A percentile compares a stretch with the other conserved stretches of the same genome.
phyloP scores from a whole-genome alignment of 768 basidiomycete species.

The Rhodotorula paludigena region DNA sequence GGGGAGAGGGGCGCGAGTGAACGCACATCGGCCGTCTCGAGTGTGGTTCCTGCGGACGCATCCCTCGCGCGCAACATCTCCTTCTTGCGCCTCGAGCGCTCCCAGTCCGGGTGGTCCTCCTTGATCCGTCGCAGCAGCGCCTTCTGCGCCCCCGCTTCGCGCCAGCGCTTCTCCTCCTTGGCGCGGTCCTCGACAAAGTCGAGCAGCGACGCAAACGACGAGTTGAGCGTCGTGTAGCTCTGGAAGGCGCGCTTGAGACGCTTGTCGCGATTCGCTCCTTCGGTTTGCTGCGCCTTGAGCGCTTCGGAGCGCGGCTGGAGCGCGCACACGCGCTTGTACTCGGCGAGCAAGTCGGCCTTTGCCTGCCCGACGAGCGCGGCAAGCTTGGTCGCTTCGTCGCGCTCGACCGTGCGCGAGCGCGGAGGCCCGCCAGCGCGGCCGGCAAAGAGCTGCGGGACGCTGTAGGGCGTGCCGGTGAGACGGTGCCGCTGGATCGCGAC shows the following conservation, averaged over 20 bases:
- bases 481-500: slow-evolving; percentile 5
- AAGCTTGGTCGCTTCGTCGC: neutral
- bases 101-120: slow-evolving; percentile 10
- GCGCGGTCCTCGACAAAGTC: slow-evolving; percentile 26
- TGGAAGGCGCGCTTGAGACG: neutral
- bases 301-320: neutral
- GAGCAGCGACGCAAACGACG: slow-evolving; percentile 4
- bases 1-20: neutral
- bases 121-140: neutral
- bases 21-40: slow-evolving; percentile 9
- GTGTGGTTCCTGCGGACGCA: neutral
- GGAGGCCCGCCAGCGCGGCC: neutral
- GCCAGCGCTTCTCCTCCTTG: slow-evolving; percentile 3
- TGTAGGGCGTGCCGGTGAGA: slow-evolving; percentile 5
- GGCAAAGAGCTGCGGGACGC: too few species aligned
- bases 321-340: slow-evolving; percentile 3
- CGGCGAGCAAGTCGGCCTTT: neutral
- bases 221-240: neutral
- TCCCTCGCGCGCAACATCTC: slow-evolving; percentile 2
- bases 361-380: neutral
- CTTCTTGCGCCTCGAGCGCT: neutral
- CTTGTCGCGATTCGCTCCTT: neutral
- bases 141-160: neutral
- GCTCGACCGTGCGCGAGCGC: neutral
- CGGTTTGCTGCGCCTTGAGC: neutral